These are phyloP conservation scores for Selenicereus undatus DNA, from an alignment of 148 eudicot species.

Conservation along the genomic window DNA sequence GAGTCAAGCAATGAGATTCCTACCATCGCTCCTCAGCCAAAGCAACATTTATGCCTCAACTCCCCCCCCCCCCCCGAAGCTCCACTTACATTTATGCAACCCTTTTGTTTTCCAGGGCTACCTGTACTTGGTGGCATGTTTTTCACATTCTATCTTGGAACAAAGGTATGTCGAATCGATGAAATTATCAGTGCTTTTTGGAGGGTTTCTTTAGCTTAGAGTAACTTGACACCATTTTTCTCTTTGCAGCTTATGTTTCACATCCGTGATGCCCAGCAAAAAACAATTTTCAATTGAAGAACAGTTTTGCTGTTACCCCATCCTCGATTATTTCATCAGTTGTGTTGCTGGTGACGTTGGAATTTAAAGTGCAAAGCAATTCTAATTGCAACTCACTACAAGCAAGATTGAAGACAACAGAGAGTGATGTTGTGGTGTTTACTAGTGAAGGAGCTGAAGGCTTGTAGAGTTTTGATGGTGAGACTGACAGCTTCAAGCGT, in stretches of 20 bases:
- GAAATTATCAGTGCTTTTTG: not conserved
- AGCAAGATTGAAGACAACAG: not conserved
- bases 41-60: not conserved
- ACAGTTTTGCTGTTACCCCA: not conserved
- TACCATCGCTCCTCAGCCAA: slow-evolving; percentile 14
- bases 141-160: slow-evolving; percentile 76
- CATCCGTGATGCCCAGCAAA: slow-evolving; percentile 58
- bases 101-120: slow-evolving; percentile 45
- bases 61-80: not conserved
- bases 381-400: not conserved
- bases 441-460: not conserved
- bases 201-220: slow-evolving; percentile 7
- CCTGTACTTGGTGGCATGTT: slow-evolving; percentile 65
- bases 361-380: not conserved
- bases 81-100: slow-evolving; percentile 2
- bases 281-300: slow-evolving; percentile 1
- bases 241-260: slow-evolving; percentile 86
- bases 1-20: not conserved
- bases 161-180: slow-evolving; percentile 49
- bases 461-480: not conserved
- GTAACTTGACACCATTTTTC: slow-evolving; percentile 7
- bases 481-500: not conserved
- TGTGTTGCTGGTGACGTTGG: not conserved
- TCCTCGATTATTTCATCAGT: not conserved
- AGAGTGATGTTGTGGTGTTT: not conserved